Evolutionary conservation across 805 yeast genomes (phyloP), one percentile per base, ranked within the genome.

Genomic region (Jamesozyma lodderae): DNA sequence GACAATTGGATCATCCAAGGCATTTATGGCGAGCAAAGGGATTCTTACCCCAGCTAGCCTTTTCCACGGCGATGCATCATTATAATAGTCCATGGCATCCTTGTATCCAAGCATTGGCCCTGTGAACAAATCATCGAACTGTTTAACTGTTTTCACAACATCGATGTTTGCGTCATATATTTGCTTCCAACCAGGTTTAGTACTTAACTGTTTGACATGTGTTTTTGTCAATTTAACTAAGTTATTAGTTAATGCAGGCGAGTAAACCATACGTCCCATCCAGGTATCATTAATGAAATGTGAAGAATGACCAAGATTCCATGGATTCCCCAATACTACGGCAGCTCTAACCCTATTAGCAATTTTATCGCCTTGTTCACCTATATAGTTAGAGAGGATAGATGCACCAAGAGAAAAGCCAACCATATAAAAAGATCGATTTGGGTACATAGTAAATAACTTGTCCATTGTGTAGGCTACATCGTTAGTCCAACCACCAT

Each of bases 381-480:
- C 90, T 16, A 84, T 54, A 56, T 77, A 84, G 53, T 84, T 85
- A 21, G 81, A 70, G 42, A 83, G 63, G 23, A 84, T 69, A 3
- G 79, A 69, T 0, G 81, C 88, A 2, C 95, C 95, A 38, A 84
- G 69, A n/a, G 88, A 79, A 51, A 79, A 79, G 3, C 94, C 95
- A n/a, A 74, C 75, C 23, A 79, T 70, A 51, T 72, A 78, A 41
- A 81, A 73, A n/a, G 84, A 73, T 37, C 78, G 62, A 36, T 68
- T 61, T 1, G 94, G 90, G 53, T 67, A 37, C 30, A 26, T 25
- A 10, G 31, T 18, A 14, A 37, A 37, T 9, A 37, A 15, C 11
- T 20, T 23, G 17, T 37, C 20, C 40, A 37, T 37, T 8, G 22
- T 36, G 21, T 24, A 32, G 14, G 26, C 13, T 24, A 84, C 56